phyloP scores from a whole-genome alignment of 345 rosid species.

The Eucalyptus dawsonii region DNA sequence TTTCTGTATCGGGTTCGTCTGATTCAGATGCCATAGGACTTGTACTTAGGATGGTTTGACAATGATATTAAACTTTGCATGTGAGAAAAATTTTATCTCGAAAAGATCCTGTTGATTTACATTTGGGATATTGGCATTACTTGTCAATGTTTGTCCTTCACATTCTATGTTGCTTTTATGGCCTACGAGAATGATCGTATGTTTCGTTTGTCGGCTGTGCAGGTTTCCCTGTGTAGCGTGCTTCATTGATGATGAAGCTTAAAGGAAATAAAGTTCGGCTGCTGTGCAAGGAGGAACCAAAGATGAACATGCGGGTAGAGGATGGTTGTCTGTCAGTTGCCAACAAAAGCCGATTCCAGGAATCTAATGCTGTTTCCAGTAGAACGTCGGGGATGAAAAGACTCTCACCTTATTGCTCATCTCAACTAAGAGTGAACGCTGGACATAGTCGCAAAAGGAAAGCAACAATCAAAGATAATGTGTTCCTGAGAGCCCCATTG shows the following conservation, averaged over 20 bases:
- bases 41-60: neutral
- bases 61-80: neutral
- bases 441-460: conserved; percentile 10
- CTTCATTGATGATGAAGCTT: neutral
- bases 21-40: neutral
- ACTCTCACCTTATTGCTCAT: conserved; percentile 14
- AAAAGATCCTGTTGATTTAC: neutral
- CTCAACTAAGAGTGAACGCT: conserved; percentile 14
- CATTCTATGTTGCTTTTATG: neutral
- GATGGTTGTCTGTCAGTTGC: neutral
- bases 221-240: neutral
- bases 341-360: conserved; percentile 1
- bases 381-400: conserved; percentile 16
- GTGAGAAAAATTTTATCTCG: neutral
- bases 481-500: neutral
- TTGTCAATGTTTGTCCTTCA: neutral
- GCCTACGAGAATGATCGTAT: neutral
- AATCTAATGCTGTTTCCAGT: conserved; percentile 16
- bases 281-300: neutral
- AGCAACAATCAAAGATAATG: conserved; percentile 14
- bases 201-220: neutral
- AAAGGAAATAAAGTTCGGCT: neutral
- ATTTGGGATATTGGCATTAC: neutral
- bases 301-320: neutral
- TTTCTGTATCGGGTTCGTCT: neutral